phyloP scores from a whole-genome alignment of 2,329 filamentous ascomycete genomes.

The Onygenales sp. region DNA sequence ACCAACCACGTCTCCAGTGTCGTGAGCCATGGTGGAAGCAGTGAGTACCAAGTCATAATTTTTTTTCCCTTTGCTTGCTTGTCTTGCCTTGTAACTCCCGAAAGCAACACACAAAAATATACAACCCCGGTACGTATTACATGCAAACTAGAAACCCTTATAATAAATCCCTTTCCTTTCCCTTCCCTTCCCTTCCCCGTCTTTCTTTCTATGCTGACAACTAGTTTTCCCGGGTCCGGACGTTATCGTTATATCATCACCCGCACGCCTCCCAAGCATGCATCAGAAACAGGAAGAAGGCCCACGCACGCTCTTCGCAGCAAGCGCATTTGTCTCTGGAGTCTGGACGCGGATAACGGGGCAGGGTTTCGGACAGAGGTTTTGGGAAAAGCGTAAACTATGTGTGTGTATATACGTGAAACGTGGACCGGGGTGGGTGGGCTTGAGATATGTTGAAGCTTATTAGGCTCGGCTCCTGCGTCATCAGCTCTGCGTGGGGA shows the following conservation, averaged over 20 bases:
- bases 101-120: no score
- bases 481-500: no score
- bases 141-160: no score
- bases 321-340: not conserved
- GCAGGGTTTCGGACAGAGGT: no score
- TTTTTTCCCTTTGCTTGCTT: not conserved
- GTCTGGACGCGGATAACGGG: not conserved
- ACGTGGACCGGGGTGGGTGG: not conserved
- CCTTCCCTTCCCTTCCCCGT: no score
- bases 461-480: no score
- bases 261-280: not conserved
- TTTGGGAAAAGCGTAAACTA: not conserved
- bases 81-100: not conserved
- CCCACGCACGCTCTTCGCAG: not conserved
- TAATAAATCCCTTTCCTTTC: no score
- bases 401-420: not conserved
- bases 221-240: not conserved
- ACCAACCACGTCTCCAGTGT: conserved; percentile 54
- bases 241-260: not conserved
- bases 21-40: conserved; percentile 50
- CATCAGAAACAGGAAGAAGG: not conserved
- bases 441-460: not conserved
- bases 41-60: conserved; percentile 54
- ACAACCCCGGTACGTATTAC: no score
- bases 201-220: no score